Evolutionary conservation across 768 basidiomycete species (phyloP), one percentile per base, ranked within the genome.

Genomic region (Agaricus subrufescens): DNA sequence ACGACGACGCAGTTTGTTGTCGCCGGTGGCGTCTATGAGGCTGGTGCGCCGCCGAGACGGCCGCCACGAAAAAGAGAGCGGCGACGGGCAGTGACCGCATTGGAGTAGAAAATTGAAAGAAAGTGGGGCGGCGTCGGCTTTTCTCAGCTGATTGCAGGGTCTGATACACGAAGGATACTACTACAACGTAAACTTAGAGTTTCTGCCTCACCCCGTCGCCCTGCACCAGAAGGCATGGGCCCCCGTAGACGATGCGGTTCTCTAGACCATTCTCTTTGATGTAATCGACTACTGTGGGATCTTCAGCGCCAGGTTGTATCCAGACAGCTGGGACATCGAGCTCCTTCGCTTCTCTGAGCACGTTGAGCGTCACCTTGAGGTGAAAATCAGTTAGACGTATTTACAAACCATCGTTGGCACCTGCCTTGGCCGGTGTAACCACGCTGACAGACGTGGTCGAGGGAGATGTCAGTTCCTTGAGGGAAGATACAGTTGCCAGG

Each of bases 251-350:
- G n/a, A 90, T 88, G 57, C 77, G 77, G 64, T 84, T 84, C 34
- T 74, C 70, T 61, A 93, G 69, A 3, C 75, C 80, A 50, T 86
- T 84, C 56, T 84, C 79, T 40, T 81, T 77, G 66, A 94, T 84
- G 62, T 80, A 94, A 14, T 74, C 63, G 14, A 75, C 69, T 46
- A 94, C 90, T 2, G 71, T 69, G 14, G 74, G 77, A 62, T 91
- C 86, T 60, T 87, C 85, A 6, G 92, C 90, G 23, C 92, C 92
- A 6, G 94, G 94, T 67, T 96, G 94, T 30, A 95, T 79, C 94
- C 94, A 96, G 44, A 94, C 75, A 3, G 85, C 78, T 4, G 85
- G 87, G n/a, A 91, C 69, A n/a, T 70, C 69, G n/a, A 83, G 79
- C n/a, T 77, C 76, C 67, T 85, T 85, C 7, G 86, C 87, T 56